Conservation (phyloP, 345 rosid genomes). For the Luvunga scandens region DNA sequence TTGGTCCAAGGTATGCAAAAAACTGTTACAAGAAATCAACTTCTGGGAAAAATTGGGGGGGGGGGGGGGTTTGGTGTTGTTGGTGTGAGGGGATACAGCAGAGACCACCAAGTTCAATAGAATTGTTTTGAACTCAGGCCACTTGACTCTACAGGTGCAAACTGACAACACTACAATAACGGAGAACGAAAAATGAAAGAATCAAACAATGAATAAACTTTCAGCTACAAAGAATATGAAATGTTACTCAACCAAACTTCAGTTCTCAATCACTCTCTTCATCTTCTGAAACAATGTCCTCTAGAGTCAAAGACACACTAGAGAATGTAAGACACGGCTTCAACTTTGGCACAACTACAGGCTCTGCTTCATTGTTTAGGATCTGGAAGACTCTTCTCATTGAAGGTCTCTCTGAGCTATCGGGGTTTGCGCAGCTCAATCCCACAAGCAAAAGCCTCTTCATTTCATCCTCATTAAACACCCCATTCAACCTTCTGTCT, state of each 20-base stretch:
- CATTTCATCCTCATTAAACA: constrained; percentile 65
- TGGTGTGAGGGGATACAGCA: background rate
- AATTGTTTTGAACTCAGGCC: constrained; percentile 55
- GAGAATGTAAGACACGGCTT: constrained; percentile 84
- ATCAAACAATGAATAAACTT: constrained; percentile 32
- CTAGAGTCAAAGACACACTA: constrained; percentile 51
- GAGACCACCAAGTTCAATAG: constrained; percentile 53
- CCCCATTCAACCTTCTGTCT: constrained; percentile 65
- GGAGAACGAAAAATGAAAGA: constrained; percentile 18
- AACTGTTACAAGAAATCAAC: background rate
- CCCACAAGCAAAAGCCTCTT: constrained; percentile 81
- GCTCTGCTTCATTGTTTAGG: constrained; percentile 64
- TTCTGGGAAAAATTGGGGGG: background rate
- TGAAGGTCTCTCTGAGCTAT: constrained; percentile 65
- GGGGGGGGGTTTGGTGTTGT: too few species aligned
- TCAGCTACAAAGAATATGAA: constrained; percentile 5
- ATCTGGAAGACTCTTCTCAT: constrained; percentile 89
- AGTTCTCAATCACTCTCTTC: constrained; percentile 24
- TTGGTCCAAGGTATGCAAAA: background rate
- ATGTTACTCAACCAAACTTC: constrained; percentile 10
- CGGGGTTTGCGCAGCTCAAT: constrained; percentile 82
- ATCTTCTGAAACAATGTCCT: constrained; percentile 75
- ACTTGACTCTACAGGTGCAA: constrained; percentile 20
- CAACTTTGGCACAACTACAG: constrained; percentile 49
- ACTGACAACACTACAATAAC: background rate